Percentiles rank a stretch among this genome's conserved stretches.
phyloP scores from a whole-genome alignment of 305 asterid species.

The Salvia sclarea region DNA sequence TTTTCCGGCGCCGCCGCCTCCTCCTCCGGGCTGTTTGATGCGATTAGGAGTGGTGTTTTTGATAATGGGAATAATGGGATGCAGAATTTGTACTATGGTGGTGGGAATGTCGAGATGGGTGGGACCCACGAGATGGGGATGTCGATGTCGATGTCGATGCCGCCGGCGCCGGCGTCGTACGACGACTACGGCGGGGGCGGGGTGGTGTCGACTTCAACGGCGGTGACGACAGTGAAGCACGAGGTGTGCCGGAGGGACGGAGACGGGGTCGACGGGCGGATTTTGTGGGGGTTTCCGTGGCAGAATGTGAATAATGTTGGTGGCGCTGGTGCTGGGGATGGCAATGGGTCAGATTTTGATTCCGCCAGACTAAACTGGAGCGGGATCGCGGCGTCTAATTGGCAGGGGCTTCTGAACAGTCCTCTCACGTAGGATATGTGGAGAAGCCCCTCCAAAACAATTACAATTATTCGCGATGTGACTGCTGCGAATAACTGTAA shows the following conservation, averaged over 20 bases:
- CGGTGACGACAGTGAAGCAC: slow-evolving; percentile 53
- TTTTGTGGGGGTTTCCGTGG: slow-evolving; percentile 83
- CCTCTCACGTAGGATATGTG: slow-evolving; percentile 45
- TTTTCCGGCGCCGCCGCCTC: slow-evolving; percentile 5
- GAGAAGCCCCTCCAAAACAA: neutral
- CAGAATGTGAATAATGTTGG: slow-evolving; percentile 39
- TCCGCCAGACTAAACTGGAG: slow-evolving; percentile 50
- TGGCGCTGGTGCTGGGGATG: slow-evolving; percentile 39
- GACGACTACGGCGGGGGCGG: slow-evolving; percentile 25
- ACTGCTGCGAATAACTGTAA: neutral
- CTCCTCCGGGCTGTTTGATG: slow-evolving; percentile 28
- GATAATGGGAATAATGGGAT: too few relatives aligned
- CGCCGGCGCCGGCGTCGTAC: slow-evolving; percentile 23
- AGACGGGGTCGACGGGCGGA: slow-evolving; percentile 40
- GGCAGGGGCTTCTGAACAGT: slow-evolving; percentile 80
- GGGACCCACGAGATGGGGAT: slow-evolving; percentile 44
- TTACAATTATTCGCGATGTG: neutral
- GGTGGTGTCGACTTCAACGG: slow-evolving; percentile 39
- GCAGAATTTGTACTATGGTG: too few relatives aligned
- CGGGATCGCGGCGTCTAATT: slow-evolving; percentile 57
- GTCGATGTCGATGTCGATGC: slow-evolving; percentile 18
- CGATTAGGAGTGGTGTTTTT: slow-evolving; percentile 19
- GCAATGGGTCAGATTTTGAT: slow-evolving; percentile 40
- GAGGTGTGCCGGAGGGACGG: slow-evolving; percentile 41
- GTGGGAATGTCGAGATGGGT: slow-evolving; percentile 35